phyloP scores from a whole-genome alignment of 805 yeast species.

The Kluyveromyces dobzhanskii region DNA sequence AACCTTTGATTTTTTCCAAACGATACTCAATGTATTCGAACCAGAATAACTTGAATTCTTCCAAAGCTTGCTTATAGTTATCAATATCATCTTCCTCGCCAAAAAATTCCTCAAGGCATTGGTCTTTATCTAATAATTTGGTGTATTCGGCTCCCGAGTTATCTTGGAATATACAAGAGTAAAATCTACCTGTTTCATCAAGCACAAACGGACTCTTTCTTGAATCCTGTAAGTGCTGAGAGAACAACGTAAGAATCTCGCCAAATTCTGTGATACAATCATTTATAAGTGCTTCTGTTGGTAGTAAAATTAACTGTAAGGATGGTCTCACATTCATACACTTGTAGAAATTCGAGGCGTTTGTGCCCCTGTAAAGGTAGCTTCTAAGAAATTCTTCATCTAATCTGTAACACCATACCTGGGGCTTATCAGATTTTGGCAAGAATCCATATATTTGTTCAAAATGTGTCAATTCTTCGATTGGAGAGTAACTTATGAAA shows the following conservation, averaged over 20 bases:
- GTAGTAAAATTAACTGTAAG: conserved; percentile 31
- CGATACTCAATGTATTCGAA: not conserved
- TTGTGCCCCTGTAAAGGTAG: conserved; percentile 1
- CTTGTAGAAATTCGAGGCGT: conserved; percentile 25
- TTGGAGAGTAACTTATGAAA: conserved; percentile 37
- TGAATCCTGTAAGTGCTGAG: conserved; percentile 2
- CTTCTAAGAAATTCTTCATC: conserved; percentile 12
- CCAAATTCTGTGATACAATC: conserved; percentile 10
- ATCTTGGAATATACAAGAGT: not conserved
- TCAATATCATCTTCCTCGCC: not conserved
- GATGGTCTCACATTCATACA: conserved; percentile 34
- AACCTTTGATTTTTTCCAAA: not conserved
- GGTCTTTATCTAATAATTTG: not conserved
- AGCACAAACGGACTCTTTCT: conserved; percentile 9
- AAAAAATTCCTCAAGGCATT: conserved; percentile 1
- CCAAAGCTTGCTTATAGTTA: not conserved
- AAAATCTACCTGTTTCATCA: conserved; percentile 2
- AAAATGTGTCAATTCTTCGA: conserved; percentile 35
- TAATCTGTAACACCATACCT: conserved; percentile 13
- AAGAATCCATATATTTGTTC: conserved; percentile 39
- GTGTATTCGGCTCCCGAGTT: not conserved
- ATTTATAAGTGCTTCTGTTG: conserved; percentile 16
- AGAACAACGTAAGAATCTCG: conserved; percentile 15
- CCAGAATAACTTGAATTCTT: not conserved
- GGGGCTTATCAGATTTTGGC: conserved; percentile 24